Percentiles rank a stretch among this genome's conserved stretches.
Conservation (phyloP, 768 basidiomycete species). For the Suillus lakei region DNA sequence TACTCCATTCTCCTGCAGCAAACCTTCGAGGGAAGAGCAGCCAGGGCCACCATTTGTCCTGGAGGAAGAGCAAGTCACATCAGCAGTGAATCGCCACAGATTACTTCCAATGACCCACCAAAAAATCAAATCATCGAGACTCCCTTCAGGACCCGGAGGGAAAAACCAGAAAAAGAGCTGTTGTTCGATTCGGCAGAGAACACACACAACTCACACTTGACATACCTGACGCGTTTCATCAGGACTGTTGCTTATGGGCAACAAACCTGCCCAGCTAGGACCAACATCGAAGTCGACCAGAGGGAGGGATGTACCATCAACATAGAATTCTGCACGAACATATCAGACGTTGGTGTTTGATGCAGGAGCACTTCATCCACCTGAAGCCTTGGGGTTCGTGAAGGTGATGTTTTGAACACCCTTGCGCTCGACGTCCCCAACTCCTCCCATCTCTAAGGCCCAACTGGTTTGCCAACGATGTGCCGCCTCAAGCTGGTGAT, state of each 20-base stretch:
- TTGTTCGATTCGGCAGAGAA: neutral
- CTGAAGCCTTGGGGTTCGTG: constrained; percentile 64
- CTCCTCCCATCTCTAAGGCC: neutral
- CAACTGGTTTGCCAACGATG: constrained; percentile 39
- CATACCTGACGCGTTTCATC: constrained; percentile 72
- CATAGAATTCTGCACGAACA: constrained; percentile 60
- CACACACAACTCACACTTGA: neutral
- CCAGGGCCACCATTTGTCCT: constrained; percentile 87
- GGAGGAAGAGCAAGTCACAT: constrained; percentile 1
- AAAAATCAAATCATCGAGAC: constrained; percentile 73
- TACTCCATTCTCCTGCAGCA: constrained; percentile 78
- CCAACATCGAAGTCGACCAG: constrained; percentile 75
- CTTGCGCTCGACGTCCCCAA: constrained; percentile 16
- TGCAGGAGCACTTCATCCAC: constrained; percentile 33
- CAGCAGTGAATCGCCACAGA: neutral
- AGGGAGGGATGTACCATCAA: constrained; percentile 68
- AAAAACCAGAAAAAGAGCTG: constrained; percentile 88
- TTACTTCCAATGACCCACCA: constrained; percentile 46
- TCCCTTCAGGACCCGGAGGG: constrained; percentile 76
- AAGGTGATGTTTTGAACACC: constrained; percentile 71
- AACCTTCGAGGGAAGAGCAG: constrained; percentile 73
- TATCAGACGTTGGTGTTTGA: neutral
- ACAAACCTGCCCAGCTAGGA: constrained; percentile 74
- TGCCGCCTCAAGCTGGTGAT: constrained; percentile 52
- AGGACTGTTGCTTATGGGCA: constrained; percentile 65